Conservation (phyloP, 805 yeast genomes). For the Saccharomyces jurei region DNA sequence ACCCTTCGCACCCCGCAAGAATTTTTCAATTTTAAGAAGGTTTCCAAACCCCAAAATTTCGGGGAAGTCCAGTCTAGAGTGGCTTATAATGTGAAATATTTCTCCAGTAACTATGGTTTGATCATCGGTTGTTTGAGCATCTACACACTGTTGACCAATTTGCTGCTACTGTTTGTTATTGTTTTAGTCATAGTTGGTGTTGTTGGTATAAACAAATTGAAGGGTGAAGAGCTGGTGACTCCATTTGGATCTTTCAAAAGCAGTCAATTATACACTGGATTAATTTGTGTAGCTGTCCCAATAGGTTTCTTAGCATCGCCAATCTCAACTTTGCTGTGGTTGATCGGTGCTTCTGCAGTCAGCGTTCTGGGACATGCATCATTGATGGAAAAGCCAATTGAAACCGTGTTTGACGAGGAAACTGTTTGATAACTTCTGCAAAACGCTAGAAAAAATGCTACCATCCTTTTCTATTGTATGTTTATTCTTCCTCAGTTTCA, state of each 20-base stretch:
- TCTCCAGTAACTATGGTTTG: slow-evolving; percentile 75
- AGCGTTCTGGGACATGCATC: slow-evolving; percentile 80
- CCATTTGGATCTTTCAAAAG: slow-evolving; percentile 67
- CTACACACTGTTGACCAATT: slow-evolving; percentile 82
- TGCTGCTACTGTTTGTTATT: slow-evolving; percentile 75
- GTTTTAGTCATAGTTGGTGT: slow-evolving; percentile 66
- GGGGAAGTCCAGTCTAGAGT: slow-evolving; percentile 86
- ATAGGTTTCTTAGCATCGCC: slow-evolving; percentile 85
- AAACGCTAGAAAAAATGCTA: not conserved
- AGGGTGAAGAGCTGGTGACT: slow-evolving; percentile 74
- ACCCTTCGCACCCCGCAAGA: slow-evolving; percentile 85
- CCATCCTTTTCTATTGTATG: not conserved
- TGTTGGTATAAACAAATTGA: slow-evolving; percentile 66
- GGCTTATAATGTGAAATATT: slow-evolving; percentile 76
- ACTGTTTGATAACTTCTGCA: slow-evolving; percentile 16
- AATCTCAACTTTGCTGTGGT: slow-evolving; percentile 83
- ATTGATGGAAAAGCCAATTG: slow-evolving; percentile 90
- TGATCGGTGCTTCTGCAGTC: slow-evolving; percentile 76
- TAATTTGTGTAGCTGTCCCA: slow-evolving; percentile 69
- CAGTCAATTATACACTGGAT: slow-evolving; percentile 75
- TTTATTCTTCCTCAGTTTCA: not conserved
- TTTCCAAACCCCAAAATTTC: slow-evolving; percentile 85
- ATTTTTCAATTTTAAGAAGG: slow-evolving; percentile 81
- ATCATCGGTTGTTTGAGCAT: slow-evolving; percentile 65
- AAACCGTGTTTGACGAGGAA: slow-evolving; percentile 86